These are phyloP conservation scores for Powellomyces hirtus DNA, from an alignment of 192 early-diverging fungal species.

Conservation along the genomic window DNA sequence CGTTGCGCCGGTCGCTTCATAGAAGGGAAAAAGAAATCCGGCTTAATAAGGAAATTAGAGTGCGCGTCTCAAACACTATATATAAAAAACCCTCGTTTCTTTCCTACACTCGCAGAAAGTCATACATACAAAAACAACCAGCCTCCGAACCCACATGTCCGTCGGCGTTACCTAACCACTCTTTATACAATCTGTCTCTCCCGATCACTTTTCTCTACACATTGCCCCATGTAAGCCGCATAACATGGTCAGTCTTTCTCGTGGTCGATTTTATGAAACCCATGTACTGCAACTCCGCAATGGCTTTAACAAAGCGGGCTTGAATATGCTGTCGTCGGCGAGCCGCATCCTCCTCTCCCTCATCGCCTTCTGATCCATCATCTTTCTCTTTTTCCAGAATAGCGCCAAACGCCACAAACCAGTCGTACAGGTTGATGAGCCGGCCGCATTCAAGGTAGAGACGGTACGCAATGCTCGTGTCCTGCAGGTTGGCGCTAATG, in stretches of 20 bases:
- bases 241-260: conserved; percentile 91
- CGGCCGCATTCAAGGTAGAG: conserved; percentile 89
- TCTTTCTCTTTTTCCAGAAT: conserved; percentile 64
- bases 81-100: no score
- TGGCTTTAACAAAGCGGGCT: conserved; percentile 79
- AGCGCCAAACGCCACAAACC: conserved; percentile 82
- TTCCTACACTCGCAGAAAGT: no score
- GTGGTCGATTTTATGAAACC: conserved; percentile 89
- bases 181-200: no score
- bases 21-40: no score
- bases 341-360: neutral
- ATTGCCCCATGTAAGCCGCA: conserved; percentile 67
- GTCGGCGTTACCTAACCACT: no score
- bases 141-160: no score
- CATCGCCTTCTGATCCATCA: neutral
- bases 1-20: no score
- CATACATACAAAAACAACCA: no score
- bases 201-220: no score
- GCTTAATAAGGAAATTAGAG: no score
- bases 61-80: no score
- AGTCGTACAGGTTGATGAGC: conserved; percentile 93
- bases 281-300: conserved; percentile 84
- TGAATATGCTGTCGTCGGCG: conserved; percentile 40
- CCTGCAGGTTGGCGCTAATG: conserved; percentile 68
- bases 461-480: conserved; percentile 86